A percentile compares a stretch with the other conserved stretches of the same genome.
Evolutionary conservation across 208 protist genomes (phyloP).

Genomic region (Leptomonas pyrrhocoris): DNA sequence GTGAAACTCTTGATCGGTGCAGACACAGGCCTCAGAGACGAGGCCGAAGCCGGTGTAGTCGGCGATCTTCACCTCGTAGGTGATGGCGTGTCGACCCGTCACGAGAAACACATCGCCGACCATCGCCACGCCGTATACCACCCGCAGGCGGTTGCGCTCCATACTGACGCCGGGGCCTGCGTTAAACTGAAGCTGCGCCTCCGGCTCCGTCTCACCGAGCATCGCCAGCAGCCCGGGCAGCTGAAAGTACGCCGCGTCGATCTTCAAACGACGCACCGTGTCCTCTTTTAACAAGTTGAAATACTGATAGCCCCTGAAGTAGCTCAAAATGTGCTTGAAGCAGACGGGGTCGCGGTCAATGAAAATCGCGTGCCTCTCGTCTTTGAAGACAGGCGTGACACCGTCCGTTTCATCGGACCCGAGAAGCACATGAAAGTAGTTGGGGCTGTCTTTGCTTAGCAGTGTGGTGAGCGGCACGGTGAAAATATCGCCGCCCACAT

Average conservation of each 20-base stretch:
- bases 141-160: slow-evolving; percentile 78
- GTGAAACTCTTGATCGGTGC: slow-evolving; percentile 88
- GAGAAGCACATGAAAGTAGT: slow-evolving; percentile 48
- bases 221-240: slow-evolving; percentile 56
- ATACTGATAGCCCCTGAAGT: slow-evolving; percentile 81
- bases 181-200: slow-evolving; percentile 46
- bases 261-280: slow-evolving; percentile 56
- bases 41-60: slow-evolving; percentile 92
- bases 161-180: slow-evolving; percentile 75
- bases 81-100: slow-evolving; percentile 81
- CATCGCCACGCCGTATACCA: slow-evolving; percentile 82
- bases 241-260: slow-evolving; percentile 83
- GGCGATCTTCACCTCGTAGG: slow-evolving; percentile 69
- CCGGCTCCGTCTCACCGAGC: slow-evolving; percentile 42
- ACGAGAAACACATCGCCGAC: slow-evolving; percentile 80
- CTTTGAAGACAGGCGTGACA: slow-evolving; percentile 44
- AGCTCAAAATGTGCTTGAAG: slow-evolving; percentile 85
- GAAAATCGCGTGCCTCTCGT: slow-evolving; percentile 68
- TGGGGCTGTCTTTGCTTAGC: slow-evolving; percentile 36
- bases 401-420: slow-evolving; percentile 8
- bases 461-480: slow-evolving; percentile 68
- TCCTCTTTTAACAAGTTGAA: slow-evolving; percentile 75
- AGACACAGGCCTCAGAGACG: slow-evolving; percentile 80
- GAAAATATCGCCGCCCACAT: slow-evolving; percentile 86
- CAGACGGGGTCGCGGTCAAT: slow-evolving; percentile 85